These are phyloP conservation scores for Juglanconis sp. DNA, from an alignment of 2,329 filamentous ascomycete genomes.

Conservation along the genomic window DNA sequence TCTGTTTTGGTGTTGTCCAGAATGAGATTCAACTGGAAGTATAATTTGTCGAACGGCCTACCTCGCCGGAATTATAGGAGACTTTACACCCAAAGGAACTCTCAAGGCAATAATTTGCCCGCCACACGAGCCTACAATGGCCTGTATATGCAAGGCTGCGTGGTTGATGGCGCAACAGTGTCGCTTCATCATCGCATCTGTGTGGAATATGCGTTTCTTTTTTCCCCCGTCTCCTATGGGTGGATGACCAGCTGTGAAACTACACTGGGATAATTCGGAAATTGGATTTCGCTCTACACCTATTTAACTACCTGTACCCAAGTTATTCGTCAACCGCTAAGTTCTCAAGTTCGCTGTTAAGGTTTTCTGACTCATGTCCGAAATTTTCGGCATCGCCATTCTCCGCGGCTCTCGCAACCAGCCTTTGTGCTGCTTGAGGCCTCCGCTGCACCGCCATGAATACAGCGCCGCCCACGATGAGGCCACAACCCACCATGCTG, in stretches of 20 bases:
- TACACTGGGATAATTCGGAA: too few relatives aligned
- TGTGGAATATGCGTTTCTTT: too few relatives aligned
- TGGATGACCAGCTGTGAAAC: too few relatives aligned
- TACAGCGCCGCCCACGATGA: slow-evolving; percentile 53
- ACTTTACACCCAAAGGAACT: too few relatives aligned
- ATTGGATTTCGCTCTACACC: too few relatives aligned
- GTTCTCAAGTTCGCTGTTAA: background rate
- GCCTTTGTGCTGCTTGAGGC: slow-evolving; percentile 25
- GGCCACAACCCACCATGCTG: slow-evolving; percentile 47
- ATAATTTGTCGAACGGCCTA: background rate
- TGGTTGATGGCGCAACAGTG: too few relatives aligned
- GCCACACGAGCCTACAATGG: too few relatives aligned
- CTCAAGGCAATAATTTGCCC: too few relatives aligned
- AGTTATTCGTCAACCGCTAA: background rate
- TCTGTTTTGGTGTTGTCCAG: slow-evolving; percentile 19
- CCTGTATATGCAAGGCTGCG: too few relatives aligned
- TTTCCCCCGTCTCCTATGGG: too few relatives aligned
- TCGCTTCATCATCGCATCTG: too few relatives aligned
- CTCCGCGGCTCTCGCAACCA: slow-evolving; percentile 32
- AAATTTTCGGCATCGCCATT: background rate
- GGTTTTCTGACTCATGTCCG: background rate
- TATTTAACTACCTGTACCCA: background rate
- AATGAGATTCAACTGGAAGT: background rate
- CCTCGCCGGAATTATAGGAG: too few relatives aligned
- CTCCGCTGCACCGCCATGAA: slow-evolving; percentile 47